Conservation (phyloP, 2,329 filamentous ascomycete genomes). For the Anisogramma anomala region DNA sequence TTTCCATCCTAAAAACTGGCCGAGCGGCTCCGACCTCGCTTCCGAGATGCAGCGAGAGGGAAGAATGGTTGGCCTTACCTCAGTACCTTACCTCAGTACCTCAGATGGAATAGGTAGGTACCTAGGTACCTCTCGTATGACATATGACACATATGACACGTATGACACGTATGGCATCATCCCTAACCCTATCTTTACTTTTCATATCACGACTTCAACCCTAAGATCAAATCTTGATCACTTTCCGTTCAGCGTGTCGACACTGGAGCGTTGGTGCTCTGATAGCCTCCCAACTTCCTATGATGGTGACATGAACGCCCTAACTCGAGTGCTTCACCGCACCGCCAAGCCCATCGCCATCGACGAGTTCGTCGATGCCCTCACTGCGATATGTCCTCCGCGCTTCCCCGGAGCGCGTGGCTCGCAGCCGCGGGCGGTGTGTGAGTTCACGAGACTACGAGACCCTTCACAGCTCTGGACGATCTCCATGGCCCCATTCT, state of each 20-base stretch:
- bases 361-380: conserved; percentile 35
- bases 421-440: conserved; percentile 28
- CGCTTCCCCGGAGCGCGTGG: conserved; percentile 34
- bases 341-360: conserved; percentile 28
- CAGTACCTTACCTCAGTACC: too few species aligned
- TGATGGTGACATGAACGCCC: conserved; percentile 30
- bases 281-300: not conserved
- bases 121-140: too few species aligned
- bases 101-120: too few species aligned
- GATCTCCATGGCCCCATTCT: not conserved
- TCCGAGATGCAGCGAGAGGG: not conserved
- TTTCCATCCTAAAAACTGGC: too few species aligned
- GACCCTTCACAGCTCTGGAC: not conserved
- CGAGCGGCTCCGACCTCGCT: conserved; percentile 8
- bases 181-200: too few species aligned
- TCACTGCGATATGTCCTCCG: conserved; percentile 37
- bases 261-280: too few species aligned
- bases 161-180: too few species aligned
- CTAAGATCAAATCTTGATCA: too few species aligned
- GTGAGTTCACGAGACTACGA: conserved; percentile 23
- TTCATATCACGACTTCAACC: too few species aligned
- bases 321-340: conserved; percentile 28
- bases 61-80: too few species aligned
- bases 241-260: too few species aligned
- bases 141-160: too few species aligned